Conservation (phyloP, 2,329 filamentous ascomycete species). For the Pseudogymnoascus sp. region DNA sequence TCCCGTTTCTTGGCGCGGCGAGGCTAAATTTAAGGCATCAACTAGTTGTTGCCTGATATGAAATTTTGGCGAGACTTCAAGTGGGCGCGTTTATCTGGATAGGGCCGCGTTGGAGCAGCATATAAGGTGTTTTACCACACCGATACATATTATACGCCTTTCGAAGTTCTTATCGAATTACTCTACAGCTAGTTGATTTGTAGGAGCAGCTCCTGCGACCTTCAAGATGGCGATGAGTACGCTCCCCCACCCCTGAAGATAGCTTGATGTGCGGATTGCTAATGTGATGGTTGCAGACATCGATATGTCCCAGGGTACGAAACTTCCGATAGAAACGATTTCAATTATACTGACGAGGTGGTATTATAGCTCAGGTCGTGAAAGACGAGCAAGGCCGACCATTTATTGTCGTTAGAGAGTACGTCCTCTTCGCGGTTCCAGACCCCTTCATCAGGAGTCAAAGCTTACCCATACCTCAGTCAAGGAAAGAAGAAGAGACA, state of each 20-base stretch:
- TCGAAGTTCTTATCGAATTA: slow-evolving; percentile 7
- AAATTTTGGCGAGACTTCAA: slow-evolving; percentile 10
- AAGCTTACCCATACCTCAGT: slow-evolving; percentile 40
- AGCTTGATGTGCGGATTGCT: slow-evolving; percentile 9
- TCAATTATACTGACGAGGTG: slow-evolving; percentile 10
- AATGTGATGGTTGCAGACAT: slow-evolving; percentile 49
- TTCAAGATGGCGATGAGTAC: slow-evolving; percentile 54
- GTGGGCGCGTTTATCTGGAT: slow-evolving; percentile 11
- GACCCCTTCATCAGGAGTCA: slow-evolving; percentile 18
- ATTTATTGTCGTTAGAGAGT: slow-evolving; percentile 98
- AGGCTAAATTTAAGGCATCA: neutral
- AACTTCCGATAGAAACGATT: slow-evolving; percentile 13
- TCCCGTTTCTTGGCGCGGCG: neutral
- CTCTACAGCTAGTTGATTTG: neutral
- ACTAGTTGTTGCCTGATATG: slow-evolving; percentile 10
- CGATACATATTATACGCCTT: neutral
- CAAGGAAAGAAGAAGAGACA: slow-evolving; percentile 97
- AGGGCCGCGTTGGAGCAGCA: slow-evolving; percentile 8
- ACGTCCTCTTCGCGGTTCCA: slow-evolving; percentile 34
- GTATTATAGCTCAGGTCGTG: slow-evolving; percentile 57
- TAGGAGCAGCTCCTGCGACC: slow-evolving; percentile 11
- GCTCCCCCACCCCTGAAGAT: slow-evolving; percentile 26
- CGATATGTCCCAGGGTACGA: slow-evolving; percentile 72
- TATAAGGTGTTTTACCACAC: slow-evolving; percentile 11
- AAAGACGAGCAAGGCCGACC: slow-evolving; percentile 97